These are phyloP conservation scores for Pythium dissimile DNA, from an alignment of 352 stramenopile species.

Conservation along the genomic window DNA sequence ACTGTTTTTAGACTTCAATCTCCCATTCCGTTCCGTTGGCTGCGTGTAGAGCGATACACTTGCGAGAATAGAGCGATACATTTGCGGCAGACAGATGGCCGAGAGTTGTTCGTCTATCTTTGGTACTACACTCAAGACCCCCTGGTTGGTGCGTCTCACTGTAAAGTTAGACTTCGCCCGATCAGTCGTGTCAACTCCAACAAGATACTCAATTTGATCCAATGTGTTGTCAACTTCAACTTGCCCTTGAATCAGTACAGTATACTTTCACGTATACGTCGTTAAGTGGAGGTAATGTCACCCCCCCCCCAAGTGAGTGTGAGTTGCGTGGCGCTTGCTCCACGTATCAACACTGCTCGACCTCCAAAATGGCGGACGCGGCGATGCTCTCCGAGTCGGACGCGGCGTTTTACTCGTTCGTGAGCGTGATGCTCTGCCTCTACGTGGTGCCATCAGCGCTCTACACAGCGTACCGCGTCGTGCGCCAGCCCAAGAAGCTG, in stretches of 20 bases:
- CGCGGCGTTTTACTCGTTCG: conserved; percentile 81
- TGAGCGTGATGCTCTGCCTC: conserved; percentile 73
- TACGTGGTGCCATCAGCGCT: conserved; percentile 65
- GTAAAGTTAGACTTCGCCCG: no score
- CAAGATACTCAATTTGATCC: no score
- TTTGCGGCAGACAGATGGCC: no score
- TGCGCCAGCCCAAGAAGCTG: conserved; percentile 41
- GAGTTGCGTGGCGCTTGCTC: conserved; percentile 13
- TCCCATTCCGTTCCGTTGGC: no score
- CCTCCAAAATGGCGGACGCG: conserved; percentile 7
- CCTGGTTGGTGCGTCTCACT: no score
- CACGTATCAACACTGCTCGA: neutral
- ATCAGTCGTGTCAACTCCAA: conserved; percentile 8
- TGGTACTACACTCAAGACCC: no score
- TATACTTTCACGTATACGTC: neutral
- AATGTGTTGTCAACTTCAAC: neutral
- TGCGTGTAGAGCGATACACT: no score
- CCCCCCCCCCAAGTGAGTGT: neutral
- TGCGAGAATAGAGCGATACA: no score
- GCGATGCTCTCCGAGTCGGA: conserved; percentile 59
- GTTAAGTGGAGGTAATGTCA: conserved; percentile 3
- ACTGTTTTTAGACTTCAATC: no score
- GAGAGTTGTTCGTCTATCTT: no score
- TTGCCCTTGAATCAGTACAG: neutral
- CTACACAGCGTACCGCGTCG: conserved; percentile 49